Conservation (phyloP, 768 basidiomycete species). For the Xerocomus spinulosus region DNA sequence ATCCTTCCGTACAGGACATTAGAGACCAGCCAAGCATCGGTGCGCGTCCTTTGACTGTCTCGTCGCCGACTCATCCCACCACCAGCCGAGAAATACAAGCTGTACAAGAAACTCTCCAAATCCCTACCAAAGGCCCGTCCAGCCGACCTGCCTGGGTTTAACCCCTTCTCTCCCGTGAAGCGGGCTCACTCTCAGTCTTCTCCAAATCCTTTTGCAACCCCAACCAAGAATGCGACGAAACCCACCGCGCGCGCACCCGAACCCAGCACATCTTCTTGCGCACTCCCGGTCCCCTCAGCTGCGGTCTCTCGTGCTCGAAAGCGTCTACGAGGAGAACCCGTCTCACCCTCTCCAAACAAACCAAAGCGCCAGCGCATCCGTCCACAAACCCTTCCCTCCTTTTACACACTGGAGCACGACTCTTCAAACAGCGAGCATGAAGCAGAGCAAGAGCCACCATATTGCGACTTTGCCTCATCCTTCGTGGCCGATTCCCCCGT, state of each 20-base stretch:
- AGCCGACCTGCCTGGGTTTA: slow-evolving; percentile 51
- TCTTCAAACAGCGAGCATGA: slow-evolving; percentile 35
- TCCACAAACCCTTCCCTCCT: slow-evolving; percentile 38
- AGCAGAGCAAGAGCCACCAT: slow-evolving; percentile 30
- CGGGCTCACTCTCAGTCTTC: slow-evolving; percentile 26
- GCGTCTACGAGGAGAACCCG: slow-evolving; percentile 75
- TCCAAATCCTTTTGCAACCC: slow-evolving; percentile 45
- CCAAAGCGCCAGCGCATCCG: slow-evolving; percentile 62
- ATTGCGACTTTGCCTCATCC: slow-evolving; percentile 34
- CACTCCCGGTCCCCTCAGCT: slow-evolving; percentile 25
- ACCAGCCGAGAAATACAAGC: slow-evolving; percentile 73
- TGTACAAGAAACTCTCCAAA: slow-evolving; percentile 74
- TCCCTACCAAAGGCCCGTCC: slow-evolving; percentile 46
- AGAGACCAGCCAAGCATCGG: slow-evolving; percentile 57
- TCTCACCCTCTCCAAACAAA: slow-evolving; percentile 78
- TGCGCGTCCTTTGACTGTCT: slow-evolving; percentile 32
- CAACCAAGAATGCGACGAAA: slow-evolving; percentile 34
- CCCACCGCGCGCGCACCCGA: slow-evolving; percentile 16
- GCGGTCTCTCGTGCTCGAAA: slow-evolving; percentile 71
- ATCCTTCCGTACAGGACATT: slow-evolving; percentile 69
- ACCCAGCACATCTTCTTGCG: no score
- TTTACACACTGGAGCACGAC: slow-evolving; percentile 30
- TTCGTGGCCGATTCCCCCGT: slow-evolving; percentile 71
- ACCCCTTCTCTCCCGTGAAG: slow-evolving; percentile 80
- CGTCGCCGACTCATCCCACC: slow-evolving; percentile 11